Evolutionary conservation across 2,329 filamentous ascomycete species (phyloP).

Genomic region (Cladosporium sp.): DNA sequence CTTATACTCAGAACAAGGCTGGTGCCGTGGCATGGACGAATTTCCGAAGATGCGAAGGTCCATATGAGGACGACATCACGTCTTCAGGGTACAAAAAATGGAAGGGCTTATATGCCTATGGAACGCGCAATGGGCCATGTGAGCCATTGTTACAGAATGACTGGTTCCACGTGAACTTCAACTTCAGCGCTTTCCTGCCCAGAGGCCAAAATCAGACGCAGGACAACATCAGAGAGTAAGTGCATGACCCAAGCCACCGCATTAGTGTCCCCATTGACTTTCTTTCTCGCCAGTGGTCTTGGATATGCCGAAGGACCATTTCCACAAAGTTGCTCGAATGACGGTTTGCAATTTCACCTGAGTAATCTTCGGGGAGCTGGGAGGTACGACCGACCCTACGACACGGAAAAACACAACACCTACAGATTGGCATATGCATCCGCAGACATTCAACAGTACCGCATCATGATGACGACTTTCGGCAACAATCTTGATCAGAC

Average conservation of each 20-base stretch:
- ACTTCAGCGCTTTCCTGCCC: not conserved
- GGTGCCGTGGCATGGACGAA: not conserved
- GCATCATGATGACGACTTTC: not conserved
- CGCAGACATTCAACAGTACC: not conserved
- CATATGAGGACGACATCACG: too few relatives aligned
- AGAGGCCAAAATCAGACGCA: too few relatives aligned
- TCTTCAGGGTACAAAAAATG: not conserved
- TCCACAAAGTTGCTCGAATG: not conserved
- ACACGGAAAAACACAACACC: not conserved
- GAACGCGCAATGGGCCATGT: too few relatives aligned
- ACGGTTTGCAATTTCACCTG: not conserved
- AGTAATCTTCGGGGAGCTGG: not conserved
- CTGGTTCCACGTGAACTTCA: not conserved
- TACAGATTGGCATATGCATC: not conserved
- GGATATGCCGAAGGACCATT: too few relatives aligned
- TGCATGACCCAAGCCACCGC: too few relatives aligned
- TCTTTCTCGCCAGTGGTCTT: too few relatives aligned
- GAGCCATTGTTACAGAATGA: too few relatives aligned
- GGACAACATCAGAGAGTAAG: too few relatives aligned
- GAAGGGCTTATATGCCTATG: not conserved
- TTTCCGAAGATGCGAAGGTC: not conserved
- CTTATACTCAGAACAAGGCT: not conserved
- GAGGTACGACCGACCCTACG: not conserved
- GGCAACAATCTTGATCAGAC: not conserved
- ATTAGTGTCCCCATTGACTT: too few relatives aligned